phyloP scores from a whole-genome alignment of 768 basidiomycete genomes.

The Floccularia luteovirens region DNA sequence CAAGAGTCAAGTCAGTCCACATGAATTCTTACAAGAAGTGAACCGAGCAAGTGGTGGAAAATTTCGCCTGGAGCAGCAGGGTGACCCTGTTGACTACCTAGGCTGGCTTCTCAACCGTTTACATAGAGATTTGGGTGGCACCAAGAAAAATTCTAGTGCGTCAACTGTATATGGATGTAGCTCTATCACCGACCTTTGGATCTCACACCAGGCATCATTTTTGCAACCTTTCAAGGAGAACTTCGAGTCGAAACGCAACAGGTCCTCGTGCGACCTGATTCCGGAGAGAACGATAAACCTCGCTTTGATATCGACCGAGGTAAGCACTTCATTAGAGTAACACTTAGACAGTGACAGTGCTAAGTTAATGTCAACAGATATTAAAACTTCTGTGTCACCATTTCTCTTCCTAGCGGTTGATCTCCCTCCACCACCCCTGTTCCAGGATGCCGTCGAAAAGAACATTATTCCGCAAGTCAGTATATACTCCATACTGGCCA shows the following conservation, averaged over 20 bases:
- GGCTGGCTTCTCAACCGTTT: slow-evolving; percentile 93
- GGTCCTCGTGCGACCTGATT: slow-evolving; percentile 76
- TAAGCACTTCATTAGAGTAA: slow-evolving; percentile 24
- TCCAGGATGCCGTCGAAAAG: slow-evolving; percentile 94
- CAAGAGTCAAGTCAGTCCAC: slow-evolving; percentile 98
- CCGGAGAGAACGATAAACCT: slow-evolving; percentile 72
- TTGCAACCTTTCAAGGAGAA: slow-evolving; percentile 91
- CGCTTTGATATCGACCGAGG: slow-evolving; percentile 94
- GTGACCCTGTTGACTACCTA: slow-evolving; percentile 94
- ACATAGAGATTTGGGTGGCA: slow-evolving; percentile 91
- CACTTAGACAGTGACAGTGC: background rate
- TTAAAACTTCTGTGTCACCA: slow-evolving; percentile 77
- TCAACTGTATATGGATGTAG: slow-evolving; percentile 9
- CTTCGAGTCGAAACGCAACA: slow-evolving; percentile 91
- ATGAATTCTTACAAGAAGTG: slow-evolving; percentile 97
- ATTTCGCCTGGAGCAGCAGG: slow-evolving; percentile 90
- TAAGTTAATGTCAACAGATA: slow-evolving; percentile 43
- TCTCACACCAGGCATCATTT: slow-evolving; percentile 66
- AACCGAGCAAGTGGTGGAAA: slow-evolving; percentile 82
- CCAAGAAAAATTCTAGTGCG: slow-evolving; percentile 90
- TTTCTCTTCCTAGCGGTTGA: slow-evolving; percentile 96
- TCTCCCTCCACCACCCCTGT: slow-evolving; percentile 94
- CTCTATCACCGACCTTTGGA: slow-evolving; percentile 11
- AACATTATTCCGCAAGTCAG: slow-evolving; percentile 99
- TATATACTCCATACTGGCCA: slow-evolving; percentile 81